These are phyloP conservation scores for Kwoniella botswanensis DNA, from an alignment of 768 basidiomycete species.

Conservation along the genomic window DNA sequence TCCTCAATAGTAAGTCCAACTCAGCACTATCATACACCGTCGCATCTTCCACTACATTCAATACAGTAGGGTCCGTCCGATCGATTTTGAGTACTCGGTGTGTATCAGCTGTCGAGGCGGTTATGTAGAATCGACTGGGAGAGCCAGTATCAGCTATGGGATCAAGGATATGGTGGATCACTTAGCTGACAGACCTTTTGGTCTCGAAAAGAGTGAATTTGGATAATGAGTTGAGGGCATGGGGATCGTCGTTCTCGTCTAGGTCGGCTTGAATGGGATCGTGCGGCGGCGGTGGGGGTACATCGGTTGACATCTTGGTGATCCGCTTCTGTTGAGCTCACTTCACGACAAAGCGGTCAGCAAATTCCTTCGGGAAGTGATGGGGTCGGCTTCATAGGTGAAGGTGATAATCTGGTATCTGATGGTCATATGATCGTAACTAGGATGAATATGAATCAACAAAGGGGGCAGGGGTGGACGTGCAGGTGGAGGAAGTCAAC, in stretches of 20 bases:
- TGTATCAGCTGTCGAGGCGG: slow-evolving; percentile 84
- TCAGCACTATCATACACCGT: slow-evolving; percentile 85
- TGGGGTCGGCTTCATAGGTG: background rate
- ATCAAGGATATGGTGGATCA: background rate
- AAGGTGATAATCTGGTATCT: background rate
- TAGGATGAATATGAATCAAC: slow-evolving; percentile 3
- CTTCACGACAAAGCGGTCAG: background rate
- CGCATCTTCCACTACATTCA: slow-evolving; percentile 82
- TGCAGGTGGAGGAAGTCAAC: slow-evolving; percentile 14
- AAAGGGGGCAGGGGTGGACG: slow-evolving; percentile 15
- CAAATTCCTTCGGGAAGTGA: background rate
- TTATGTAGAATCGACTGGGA: slow-evolving; percentile 77
- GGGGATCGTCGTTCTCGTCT: slow-evolving; percentile 30
- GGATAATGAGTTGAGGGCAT: slow-evolving; percentile 39
- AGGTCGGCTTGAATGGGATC: slow-evolving; percentile 1
- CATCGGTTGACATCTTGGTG: background rate
- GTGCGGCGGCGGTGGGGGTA: background rate
- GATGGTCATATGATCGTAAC: background rate
- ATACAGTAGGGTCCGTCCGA: slow-evolving; percentile 74
- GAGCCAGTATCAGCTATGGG: background rate
- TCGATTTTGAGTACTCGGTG: slow-evolving; percentile 95
- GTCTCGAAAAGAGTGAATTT: slow-evolving; percentile 83
- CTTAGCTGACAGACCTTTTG: slow-evolving; percentile 59
- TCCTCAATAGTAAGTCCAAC: slow-evolving; percentile 87
- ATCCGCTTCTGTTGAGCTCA: background rate